A percentile compares a stretch with the other conserved stretches of the same genome.
phyloP scores from a whole-genome alignment of 2,329 filamentous ascomycete genomes.

The Fusarium newnesense region DNA sequence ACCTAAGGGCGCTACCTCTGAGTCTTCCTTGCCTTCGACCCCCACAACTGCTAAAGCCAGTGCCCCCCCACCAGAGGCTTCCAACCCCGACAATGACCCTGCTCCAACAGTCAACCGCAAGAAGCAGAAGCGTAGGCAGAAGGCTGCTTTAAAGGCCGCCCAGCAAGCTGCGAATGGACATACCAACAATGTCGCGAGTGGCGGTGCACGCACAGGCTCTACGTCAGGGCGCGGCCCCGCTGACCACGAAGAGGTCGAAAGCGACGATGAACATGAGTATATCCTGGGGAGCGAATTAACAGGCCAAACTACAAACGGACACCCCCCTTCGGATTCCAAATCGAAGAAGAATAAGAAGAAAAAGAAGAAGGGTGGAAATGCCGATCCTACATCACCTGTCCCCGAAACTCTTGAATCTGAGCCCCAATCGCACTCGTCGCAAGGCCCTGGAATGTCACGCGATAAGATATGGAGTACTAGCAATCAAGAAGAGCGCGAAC shows the following conservation, averaged over 20 bases:
- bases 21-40: constrained; percentile 64
- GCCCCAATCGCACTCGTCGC: constrained; percentile 44
- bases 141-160: constrained; percentile 78
- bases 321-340: constrained; percentile 49
- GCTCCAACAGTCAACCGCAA: constrained; percentile 80
- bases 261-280: constrained; percentile 65
- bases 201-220: constrained; percentile 34
- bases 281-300: constrained; percentile 47
- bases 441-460: constrained; percentile 65
- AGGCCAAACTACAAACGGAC: constrained; percentile 48
- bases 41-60: constrained; percentile 57
- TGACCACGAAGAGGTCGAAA: constrained; percentile 64
- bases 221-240: constrained; percentile 41
- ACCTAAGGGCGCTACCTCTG: constrained; percentile 64
- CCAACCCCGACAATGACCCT: constrained; percentile 43
- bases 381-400: constrained; percentile 35
- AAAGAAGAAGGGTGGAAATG: constrained; percentile 65
- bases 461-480: constrained; percentile 98
- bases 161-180: constrained; percentile 55
- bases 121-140: constrained; percentile 93
- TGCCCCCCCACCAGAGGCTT: constrained; percentile 44
- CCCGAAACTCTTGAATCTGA: constrained; percentile 29
- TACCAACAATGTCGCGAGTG: constrained; percentile 46
- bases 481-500: constrained; percentile 91
- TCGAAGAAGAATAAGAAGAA: constrained; percentile 75